Evolutionary conservation across 2,329 filamentous ascomycete species (phyloP).

Genomic region (Sphaerulina musiva): DNA sequence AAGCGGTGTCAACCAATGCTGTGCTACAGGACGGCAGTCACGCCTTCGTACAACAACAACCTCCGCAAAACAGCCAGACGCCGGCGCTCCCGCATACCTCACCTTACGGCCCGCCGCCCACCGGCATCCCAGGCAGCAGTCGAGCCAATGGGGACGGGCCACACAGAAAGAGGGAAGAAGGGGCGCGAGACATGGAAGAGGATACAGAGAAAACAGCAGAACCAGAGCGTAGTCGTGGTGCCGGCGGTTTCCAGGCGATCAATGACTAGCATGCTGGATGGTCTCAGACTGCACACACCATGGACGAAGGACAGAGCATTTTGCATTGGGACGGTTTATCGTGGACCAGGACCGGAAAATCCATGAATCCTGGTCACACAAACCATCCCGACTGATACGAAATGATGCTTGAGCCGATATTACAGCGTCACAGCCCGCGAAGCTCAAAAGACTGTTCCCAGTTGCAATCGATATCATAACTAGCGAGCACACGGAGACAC

Average conservation of each 20-base stretch:
- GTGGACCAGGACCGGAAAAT: no score
- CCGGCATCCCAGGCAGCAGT: constrained; percentile 14
- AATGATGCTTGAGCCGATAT: no score
- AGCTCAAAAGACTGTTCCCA: no score
- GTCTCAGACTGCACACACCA: not conserved
- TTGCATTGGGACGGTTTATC: no score
- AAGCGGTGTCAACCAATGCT: constrained; percentile 14
- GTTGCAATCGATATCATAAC: no score
- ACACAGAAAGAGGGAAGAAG: constrained; percentile 1
- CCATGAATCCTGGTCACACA: no score
- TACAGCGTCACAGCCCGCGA: no score
- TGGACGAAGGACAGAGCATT: no score
- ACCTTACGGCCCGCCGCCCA: constrained; percentile 17
- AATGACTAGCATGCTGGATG: constrained; percentile 3
- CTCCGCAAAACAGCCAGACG: constrained; percentile 5
- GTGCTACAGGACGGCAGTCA: constrained; percentile 11
- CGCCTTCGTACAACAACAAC: constrained; percentile 2
- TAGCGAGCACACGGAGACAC: no score
- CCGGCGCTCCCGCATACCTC: constrained; percentile 20
- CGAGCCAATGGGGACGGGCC: constrained; percentile 1
- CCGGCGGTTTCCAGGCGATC: constrained; percentile 7
- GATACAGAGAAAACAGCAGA: not conserved
- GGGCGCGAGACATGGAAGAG: constrained; percentile 1
- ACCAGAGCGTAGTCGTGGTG: not conserved
- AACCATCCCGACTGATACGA: no score